These are phyloP conservation scores for Trichoderma sp. DNA, from an alignment of 2,329 filamentous ascomycete genomes.

Conservation along the genomic window DNA sequence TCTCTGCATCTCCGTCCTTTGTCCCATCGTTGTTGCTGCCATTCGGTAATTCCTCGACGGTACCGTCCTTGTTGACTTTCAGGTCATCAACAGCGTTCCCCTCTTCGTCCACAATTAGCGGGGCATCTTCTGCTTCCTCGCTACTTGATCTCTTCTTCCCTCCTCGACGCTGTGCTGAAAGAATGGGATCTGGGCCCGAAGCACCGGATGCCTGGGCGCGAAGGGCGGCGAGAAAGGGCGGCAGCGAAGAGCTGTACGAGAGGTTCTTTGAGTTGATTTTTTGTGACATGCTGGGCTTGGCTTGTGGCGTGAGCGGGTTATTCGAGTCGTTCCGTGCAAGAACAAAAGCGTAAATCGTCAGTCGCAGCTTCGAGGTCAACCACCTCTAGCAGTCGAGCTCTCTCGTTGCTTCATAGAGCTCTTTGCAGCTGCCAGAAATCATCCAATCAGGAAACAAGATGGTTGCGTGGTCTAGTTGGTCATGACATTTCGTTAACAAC, in stretches of 20 bases:
- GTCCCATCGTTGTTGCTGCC: slow-evolving; percentile 33
- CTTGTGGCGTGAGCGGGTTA: neutral
- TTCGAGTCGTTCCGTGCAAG: neutral
- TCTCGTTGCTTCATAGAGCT: slow-evolving; percentile 2
- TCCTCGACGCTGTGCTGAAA: slow-evolving; percentile 54
- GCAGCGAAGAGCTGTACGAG: slow-evolving; percentile 63
- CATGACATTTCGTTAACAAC: slow-evolving; percentile 31
- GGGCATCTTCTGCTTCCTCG: slow-evolving; percentile 76
- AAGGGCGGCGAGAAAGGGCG: slow-evolving; percentile 63
- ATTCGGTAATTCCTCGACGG: slow-evolving; percentile 41
- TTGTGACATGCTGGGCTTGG: slow-evolving; percentile 47
- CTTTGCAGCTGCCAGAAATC: neutral
- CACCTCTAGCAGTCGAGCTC: neutral
- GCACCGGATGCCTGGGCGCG: slow-evolving; percentile 55
- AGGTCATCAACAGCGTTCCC: slow-evolving; percentile 63
- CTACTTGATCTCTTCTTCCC: slow-evolving; percentile 61
- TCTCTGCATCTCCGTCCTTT: slow-evolving; percentile 40
- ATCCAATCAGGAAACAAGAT: slow-evolving; percentile 22
- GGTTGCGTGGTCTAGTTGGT: slow-evolving; percentile 31
- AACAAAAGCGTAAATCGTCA: neutral
- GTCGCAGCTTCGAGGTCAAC: neutral
- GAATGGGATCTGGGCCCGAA: slow-evolving; percentile 57
- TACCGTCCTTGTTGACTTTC: slow-evolving; percentile 50
- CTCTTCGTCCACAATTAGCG: slow-evolving; percentile 73
- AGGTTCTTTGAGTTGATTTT: slow-evolving; percentile 75